Conservation (phyloP, 768 basidiomycete genomes). For the Amanita rimosa region DNA sequence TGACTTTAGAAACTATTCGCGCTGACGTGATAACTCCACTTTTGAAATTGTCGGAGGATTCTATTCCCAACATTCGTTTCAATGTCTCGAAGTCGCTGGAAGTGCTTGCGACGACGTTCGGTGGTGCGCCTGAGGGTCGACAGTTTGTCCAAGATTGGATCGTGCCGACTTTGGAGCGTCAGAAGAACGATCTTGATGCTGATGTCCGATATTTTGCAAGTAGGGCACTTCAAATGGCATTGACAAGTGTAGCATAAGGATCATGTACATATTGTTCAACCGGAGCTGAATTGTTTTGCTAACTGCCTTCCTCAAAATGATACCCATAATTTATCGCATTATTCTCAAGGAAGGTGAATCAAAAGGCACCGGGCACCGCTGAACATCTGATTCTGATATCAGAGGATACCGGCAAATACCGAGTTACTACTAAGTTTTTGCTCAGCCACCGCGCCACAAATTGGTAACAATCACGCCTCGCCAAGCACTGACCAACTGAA, state of each 20-base stretch:
- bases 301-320: neutral
- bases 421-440: conserved; percentile 29
- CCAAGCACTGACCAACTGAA: conserved; percentile 4
- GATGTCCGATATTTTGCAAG: conserved; percentile 94
- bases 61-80: conserved; percentile 98
- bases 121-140: conserved; percentile 52
- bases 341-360: neutral
- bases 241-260: conserved; percentile 8
- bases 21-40: conserved; percentile 79
- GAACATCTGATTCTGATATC: too few species aligned
- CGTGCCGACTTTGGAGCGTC: conserved; percentile 73
- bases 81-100: conserved; percentile 96
- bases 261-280: neutral
- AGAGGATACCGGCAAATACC: conserved; percentile 27
- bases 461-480: conserved; percentile 18
- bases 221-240: conserved; percentile 59
- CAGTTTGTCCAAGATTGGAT: conserved; percentile 67
- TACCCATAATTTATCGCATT: neutral
- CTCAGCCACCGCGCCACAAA: conserved; percentile 21
- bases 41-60: conserved; percentile 72
- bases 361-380: too few species aligned
- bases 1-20: conserved; percentile 75
- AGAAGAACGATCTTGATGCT: conserved; percentile 83
- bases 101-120: conserved; percentile 68
- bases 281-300: neutral